Evolutionary conservation across 129 eudicot genomes (phyloP).

Genomic region (Artemisia tridentata): DNA sequence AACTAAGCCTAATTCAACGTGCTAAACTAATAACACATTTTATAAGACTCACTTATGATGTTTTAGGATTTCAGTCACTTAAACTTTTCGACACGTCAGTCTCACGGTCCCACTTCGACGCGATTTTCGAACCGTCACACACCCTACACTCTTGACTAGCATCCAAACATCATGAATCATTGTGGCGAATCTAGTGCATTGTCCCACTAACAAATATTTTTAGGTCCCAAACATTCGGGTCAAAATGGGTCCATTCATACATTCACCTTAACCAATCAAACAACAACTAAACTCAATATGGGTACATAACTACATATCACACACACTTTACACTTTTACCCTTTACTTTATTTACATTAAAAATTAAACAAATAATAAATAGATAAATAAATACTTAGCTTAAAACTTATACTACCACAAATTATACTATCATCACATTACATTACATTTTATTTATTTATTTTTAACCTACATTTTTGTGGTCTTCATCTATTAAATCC

Average conservation of each 20-base stretch:
- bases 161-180: not conserved
- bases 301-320: slow-evolving; percentile 29
- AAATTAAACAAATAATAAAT: slow-evolving; percentile 7
- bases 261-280: slow-evolving; percentile 10
- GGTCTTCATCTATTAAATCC: slow-evolving; percentile 23
- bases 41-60: no score
- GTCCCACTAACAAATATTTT: slow-evolving; percentile 15
- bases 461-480: slow-evolving; percentile 16
- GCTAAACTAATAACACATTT: no score
- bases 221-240: slow-evolving; percentile 29
- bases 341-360: not conserved
- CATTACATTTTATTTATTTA: not conserved
- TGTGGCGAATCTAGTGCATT: slow-evolving; percentile 12
- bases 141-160: not conserved
- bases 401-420: slow-evolving; percentile 22
- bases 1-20: no score
- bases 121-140: no score
- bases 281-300: not conserved
- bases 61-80: no score
- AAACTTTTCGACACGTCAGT: no score
- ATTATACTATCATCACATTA: slow-evolving; percentile 17
- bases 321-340: slow-evolving; percentile 23
- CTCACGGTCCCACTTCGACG: no score
- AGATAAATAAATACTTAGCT: slow-evolving; percentile 21
- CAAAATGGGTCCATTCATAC: slow-evolving; percentile 24